Evolutionary conservation across 2,329 filamentous ascomycete genomes (phyloP).

Genomic region (Diatrype stigma): DNA sequence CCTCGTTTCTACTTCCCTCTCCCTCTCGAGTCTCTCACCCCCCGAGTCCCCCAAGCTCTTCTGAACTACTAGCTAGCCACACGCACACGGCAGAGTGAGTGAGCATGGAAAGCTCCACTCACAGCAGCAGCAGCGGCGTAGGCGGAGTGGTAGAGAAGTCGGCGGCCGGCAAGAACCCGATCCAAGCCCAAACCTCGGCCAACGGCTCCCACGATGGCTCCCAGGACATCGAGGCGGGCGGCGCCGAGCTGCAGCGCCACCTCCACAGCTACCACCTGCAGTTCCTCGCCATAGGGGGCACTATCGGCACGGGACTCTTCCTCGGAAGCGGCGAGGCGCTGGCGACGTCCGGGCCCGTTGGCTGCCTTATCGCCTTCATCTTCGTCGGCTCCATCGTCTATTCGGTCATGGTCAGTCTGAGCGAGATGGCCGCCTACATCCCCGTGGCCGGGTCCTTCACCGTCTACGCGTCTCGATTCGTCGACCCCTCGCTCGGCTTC

Average conservation of each 20-base stretch:
- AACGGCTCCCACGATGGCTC: constrained; percentile 4
- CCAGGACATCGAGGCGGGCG: constrained; percentile 24
- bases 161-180: not conserved
- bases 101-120: no score
- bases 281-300: constrained; percentile 44
- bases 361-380: constrained; percentile 63
- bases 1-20: no score
- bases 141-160: not conserved
- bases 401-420: constrained; percentile 66
- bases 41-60: no score
- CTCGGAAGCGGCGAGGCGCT: constrained; percentile 63
- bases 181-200: no score
- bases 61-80: no score
- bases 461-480: constrained; percentile 69
- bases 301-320: constrained; percentile 70
- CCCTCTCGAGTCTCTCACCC: no score
- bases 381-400: constrained; percentile 71
- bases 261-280: constrained; percentile 30
- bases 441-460: constrained; percentile 75
- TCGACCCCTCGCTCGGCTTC: constrained; percentile 65
- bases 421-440: constrained; percentile 74
- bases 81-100: no score
- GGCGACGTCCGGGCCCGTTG: constrained; percentile 59
- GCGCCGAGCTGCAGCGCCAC: constrained; percentile 28
- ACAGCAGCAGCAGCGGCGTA: no score